phyloP scores from a whole-genome alignment of 1,284 basidiomycete genomes.

The Leccinum pachyderme region DNA sequence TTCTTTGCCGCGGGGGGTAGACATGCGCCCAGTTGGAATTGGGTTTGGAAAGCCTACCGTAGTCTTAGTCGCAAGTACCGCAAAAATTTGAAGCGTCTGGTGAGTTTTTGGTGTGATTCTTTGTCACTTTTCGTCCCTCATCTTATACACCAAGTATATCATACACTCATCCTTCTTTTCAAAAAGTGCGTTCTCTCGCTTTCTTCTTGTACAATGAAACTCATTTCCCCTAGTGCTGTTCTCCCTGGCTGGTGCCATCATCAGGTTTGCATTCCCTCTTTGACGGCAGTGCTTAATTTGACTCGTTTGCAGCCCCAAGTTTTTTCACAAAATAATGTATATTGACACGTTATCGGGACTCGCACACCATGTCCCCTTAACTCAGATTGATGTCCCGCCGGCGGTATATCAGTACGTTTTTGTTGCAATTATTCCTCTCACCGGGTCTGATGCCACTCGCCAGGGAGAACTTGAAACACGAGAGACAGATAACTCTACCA shows the following conservation, averaged over 20 bases:
- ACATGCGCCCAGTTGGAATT: conserved; percentile 80
- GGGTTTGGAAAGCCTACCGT: conserved; percentile 87
- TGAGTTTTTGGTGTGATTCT: conserved; percentile 32
- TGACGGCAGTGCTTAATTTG: neutral
- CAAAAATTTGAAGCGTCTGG: conserved; percentile 82
- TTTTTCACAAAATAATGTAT: conserved; percentile 80
- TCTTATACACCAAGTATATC: conserved; percentile 55
- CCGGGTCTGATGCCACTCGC: neutral
- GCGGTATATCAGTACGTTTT: conserved; percentile 69
- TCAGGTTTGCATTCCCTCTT: conserved; percentile 50
- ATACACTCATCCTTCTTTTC: conserved; percentile 87
- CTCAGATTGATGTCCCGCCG: conserved; percentile 82
- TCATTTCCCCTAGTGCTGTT: conserved; percentile 62
- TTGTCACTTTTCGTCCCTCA: neutral
- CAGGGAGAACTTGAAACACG: conserved; percentile 74
- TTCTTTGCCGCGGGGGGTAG: conserved; percentile 81
- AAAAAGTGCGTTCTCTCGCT: conserved; percentile 54
- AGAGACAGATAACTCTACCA: conserved; percentile 64
- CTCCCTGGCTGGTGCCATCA: conserved; percentile 80
- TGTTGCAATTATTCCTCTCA: neutral
- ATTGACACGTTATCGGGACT: conserved; percentile 73
- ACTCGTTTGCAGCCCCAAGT: conserved; percentile 63
- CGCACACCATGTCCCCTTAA: conserved; percentile 72
- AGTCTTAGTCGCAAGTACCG: conserved; percentile 80
- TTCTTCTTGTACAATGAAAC: neutral